Percentiles rank a stretch among this genome's conserved stretches.
Conservation (phyloP, 1,284 basidiomycete genomes). For the Fomitopsis schrenkii region DNA sequence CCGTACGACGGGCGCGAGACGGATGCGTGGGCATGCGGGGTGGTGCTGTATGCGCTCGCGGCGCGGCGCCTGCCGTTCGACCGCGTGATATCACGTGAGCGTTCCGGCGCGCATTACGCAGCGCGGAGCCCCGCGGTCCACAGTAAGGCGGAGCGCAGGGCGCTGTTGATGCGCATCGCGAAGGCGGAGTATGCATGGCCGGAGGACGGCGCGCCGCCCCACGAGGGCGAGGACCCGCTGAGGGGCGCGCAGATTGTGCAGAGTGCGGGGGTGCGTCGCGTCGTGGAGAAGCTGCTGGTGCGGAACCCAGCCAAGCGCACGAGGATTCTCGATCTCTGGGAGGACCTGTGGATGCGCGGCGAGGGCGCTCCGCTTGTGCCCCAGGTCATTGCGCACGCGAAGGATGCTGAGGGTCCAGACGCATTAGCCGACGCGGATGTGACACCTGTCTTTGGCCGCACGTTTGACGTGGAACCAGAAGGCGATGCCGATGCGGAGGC, state of each 20-base stretch:
- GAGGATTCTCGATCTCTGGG: constrained; percentile 61
- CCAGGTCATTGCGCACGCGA: constrained; percentile 6
- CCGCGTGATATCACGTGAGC: constrained; percentile 7
- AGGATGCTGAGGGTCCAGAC: background rate
- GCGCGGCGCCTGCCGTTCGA: constrained; percentile 76
- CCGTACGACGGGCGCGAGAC: constrained; percentile 84
- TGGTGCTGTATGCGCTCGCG: constrained; percentile 81
- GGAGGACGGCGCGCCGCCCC: constrained; percentile 14
- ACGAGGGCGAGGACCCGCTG: constrained; percentile 11
- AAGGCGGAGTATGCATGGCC: constrained; percentile 78
- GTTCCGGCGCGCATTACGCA: background rate
- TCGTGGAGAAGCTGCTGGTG: constrained; percentile 64
- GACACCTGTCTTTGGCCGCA: background rate
- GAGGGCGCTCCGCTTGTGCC: constrained; percentile 27
- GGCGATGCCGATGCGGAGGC: constrained; percentile 12
- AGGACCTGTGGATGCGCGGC: constrained; percentile 56
- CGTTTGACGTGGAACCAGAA: constrained; percentile 8
- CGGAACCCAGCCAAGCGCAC: constrained; percentile 63
- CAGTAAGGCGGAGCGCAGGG: constrained; percentile 30
- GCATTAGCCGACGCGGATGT: background rate
- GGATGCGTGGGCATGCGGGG: constrained; percentile 90
- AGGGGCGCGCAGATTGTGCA: constrained; percentile 32
- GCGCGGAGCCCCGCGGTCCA: constrained; percentile 3
- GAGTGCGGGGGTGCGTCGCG: constrained; percentile 43
- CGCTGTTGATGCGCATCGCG: constrained; percentile 73